phyloP scores from a whole-genome alignment of 371 early-diverging fungal genomes.

The Mucor mucedo region DNA sequence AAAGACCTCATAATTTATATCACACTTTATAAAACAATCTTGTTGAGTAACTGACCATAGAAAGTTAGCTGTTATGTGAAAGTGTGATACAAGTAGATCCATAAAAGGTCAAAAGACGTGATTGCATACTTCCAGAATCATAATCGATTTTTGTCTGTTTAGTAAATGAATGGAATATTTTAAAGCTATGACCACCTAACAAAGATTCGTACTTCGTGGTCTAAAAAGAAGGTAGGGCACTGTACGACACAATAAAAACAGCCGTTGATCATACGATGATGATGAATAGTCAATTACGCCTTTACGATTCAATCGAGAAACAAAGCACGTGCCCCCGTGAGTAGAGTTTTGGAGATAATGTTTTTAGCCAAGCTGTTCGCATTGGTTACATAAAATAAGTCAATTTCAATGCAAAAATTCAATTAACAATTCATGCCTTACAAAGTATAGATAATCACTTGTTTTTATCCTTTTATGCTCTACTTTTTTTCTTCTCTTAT shows the following conservation, averaged over 20 bases:
- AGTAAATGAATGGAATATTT: constrained; percentile 7
- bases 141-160: constrained; percentile 4
- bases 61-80: constrained; percentile 11
- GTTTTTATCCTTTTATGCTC: no score
- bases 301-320: constrained; percentile 10
- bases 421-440: no score
- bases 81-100: neutral
- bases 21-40: neutral
- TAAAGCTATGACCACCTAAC: constrained; percentile 23
- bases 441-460: no score
- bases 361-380: neutral
- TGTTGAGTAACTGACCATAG: neutral
- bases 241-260: constrained; percentile 8
- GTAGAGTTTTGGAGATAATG: neutral
- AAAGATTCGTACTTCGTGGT: constrained; percentile 1
- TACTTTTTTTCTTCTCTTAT: no score
- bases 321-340: constrained; percentile 13
- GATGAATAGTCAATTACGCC: constrained; percentile 4
- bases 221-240: constrained; percentile 12
- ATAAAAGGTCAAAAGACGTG: neutral
- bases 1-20: neutral
- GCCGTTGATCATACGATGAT: constrained; percentile 19
- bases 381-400: neutral
- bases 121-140: constrained; percentile 13
- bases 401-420: neutral